Percentiles rank a stretch among this genome's conserved stretches.
phyloP scores from a whole-genome alignment of 805 yeast species.

The Saccharomycopsis amapae region DNA sequence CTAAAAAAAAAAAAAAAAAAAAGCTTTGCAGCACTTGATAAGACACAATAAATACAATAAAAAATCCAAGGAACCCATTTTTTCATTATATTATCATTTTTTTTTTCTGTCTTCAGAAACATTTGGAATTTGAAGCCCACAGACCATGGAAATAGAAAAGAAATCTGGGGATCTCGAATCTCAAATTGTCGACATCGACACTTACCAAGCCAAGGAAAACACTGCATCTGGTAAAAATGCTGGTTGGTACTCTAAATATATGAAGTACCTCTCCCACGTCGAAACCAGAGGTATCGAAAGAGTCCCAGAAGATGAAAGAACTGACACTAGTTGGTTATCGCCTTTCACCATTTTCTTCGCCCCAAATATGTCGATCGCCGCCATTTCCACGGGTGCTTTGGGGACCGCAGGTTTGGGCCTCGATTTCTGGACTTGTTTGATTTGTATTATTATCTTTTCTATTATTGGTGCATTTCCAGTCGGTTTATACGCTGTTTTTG shows the following conservation, averaged over 20 bases:
- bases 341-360: conserved; percentile 89
- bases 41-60: too few species aligned
- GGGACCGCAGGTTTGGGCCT: conserved; percentile 59
- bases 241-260: neutral
- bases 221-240: neutral
- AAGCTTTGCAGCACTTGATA: too few species aligned
- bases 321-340: conserved; percentile 54
- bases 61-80: too few species aligned
- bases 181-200: neutral
- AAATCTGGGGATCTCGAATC: conserved; percentile 9
- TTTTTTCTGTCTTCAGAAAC: too few species aligned
- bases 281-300: conserved; percentile 77
- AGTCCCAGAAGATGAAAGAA: conserved; percentile 71
- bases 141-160: conserved; percentile 5
- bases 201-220: neutral
- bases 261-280: conserved; percentile 25
- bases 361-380: conserved; percentile 80
- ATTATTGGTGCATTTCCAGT: conserved; percentile 70
- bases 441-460: conserved; percentile 65
- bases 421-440: conserved; percentile 65
- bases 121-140: too few species aligned
- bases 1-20: too few species aligned
- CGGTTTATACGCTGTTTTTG: conserved; percentile 76
- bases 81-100: too few species aligned
- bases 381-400: conserved; percentile 69